These are phyloP conservation scores for Lentinula novae-zelandiae DNA, from an alignment of 1,284 basidiomycete species.

Conservation along the genomic window DNA sequence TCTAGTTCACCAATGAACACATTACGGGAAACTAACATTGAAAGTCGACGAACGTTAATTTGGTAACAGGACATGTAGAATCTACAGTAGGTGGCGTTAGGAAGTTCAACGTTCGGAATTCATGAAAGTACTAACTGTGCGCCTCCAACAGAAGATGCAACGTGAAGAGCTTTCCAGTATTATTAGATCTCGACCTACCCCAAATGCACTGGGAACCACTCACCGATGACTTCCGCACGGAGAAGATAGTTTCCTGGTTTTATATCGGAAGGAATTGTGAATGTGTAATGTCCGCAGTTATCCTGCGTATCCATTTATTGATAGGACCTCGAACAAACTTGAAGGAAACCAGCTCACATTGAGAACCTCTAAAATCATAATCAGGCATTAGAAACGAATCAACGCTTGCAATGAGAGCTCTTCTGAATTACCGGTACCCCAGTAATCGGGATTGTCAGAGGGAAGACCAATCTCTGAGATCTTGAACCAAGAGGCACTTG, in stretches of 20 bases:
- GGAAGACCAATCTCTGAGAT: slow-evolving; percentile 44
- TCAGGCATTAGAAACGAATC: neutral
- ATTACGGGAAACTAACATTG: slow-evolving; percentile 2
- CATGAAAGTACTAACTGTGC: slow-evolving; percentile 34
- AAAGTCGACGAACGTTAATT: slow-evolving; percentile 30
- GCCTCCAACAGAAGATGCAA: slow-evolving; percentile 38
- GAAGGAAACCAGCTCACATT: slow-evolving; percentile 23
- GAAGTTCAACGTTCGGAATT: neutral
- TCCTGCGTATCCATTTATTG: slow-evolving; percentile 24
- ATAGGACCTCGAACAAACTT: neutral
- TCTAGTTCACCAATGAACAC: slow-evolving; percentile 5
- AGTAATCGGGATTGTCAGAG: slow-evolving; percentile 45
- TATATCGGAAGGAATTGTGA: slow-evolving; percentile 42
- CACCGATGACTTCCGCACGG: slow-evolving; percentile 50
- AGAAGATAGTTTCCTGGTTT: slow-evolving; percentile 49
- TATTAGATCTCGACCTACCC: neutral
- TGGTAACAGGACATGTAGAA: slow-evolving; percentile 53
- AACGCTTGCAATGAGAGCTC: neutral
- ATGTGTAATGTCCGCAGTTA: slow-evolving; percentile 50
- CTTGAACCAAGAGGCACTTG: slow-evolving; percentile 48
- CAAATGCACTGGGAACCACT: slow-evolving; percentile 12
- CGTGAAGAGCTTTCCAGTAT: slow-evolving; percentile 37
- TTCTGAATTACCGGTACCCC: slow-evolving; percentile 28
- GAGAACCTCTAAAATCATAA: slow-evolving; percentile 26
- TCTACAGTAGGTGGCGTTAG: slow-evolving; percentile 17